These are phyloP conservation scores for Achaetomium macrosporum DNA, from an alignment of 2,329 filamentous ascomycete genomes.

Conservation along the genomic window DNA sequence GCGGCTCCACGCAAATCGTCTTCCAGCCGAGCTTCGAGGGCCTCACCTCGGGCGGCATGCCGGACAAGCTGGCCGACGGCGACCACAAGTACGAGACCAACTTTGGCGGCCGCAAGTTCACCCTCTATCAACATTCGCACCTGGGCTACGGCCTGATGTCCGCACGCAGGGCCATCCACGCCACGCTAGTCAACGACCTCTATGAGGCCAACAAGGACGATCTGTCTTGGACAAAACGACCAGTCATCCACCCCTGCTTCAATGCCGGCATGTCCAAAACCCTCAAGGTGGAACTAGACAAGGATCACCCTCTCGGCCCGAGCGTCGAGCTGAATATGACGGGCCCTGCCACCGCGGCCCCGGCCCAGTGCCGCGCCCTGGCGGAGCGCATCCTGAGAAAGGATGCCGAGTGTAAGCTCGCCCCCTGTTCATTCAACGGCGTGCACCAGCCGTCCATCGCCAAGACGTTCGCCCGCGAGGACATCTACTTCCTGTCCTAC, in stretches of 20 bases:
- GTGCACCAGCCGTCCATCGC: conserved; percentile 87
- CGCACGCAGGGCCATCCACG: conserved; percentile 81
- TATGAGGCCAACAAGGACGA: conserved; percentile 54
- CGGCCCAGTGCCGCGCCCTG: conserved; percentile 82
- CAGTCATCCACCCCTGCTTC: conserved; percentile 81
- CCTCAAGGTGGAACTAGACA: conserved; percentile 65
- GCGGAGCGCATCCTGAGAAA: conserved; percentile 90
- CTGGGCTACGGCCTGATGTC: conserved; percentile 95
- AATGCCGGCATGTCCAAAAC: conserved; percentile 69
- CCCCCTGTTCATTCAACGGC: conserved; percentile 97
- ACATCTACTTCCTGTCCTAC: conserved; percentile 95
- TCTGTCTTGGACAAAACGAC: conserved; percentile 59
- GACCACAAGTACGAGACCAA: conserved; percentile 93
- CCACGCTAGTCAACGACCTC: conserved; percentile 65
- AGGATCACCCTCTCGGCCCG: conserved; percentile 59
- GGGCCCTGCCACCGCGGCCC: conserved; percentile 67
- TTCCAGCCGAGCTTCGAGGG: conserved; percentile 91
- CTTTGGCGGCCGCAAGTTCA: conserved; percentile 86
- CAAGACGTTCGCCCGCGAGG: conserved; percentile 87
- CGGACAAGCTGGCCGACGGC: conserved; percentile 75
- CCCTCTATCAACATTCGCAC: conserved; percentile 96
- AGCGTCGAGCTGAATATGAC: conserved; percentile 75
- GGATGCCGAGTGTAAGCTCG: conserved; percentile 70
- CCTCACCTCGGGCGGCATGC: conserved; percentile 68
- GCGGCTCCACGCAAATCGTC: conserved; percentile 96